Base-by-base conservation (phyloP, 331 rosid species). In the Quercus tomentella region DNA sequence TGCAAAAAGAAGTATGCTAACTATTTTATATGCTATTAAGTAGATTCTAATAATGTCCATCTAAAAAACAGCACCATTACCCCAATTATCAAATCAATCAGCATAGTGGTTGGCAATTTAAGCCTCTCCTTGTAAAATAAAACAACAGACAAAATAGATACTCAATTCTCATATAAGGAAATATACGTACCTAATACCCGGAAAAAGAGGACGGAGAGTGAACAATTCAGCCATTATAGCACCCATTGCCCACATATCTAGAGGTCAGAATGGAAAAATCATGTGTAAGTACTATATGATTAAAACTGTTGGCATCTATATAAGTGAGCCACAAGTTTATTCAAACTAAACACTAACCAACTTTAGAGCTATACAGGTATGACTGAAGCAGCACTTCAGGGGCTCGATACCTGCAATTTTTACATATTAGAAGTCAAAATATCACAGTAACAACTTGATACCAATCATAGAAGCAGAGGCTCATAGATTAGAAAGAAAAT, bases 241-340 rank as follows among this genome's bases (percentile, higher is more conserved):
- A 76, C 99, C 99, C 99, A 96, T 96, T 71, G 99, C 99, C 99
- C 99, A 96, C 98, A 96, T 91, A 84, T 96, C 99, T 96, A 76
- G 18, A 76, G 33, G 37, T 37, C 11, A 3, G 28, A 73, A 17
- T 14, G 43, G 31, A 51, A 77, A 18, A 35, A 70, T 62, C 73
- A 82, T 60, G 18, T 5, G 18, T 70, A 52, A 26, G 57, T 73
- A 71, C 10, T 3, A 2, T 15, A 76, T 30, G n/a, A 76, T 76
- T 28, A 56, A 31, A 61, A 73, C 21, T 35, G 16, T 54, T 51
- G 37, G 35, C 16, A 57, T 33, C 74, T n/a, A 57, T 18, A 69
- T 18, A 45, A 67, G 43, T 33, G 4, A 11, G 71, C 77, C 56
- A 35, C 26, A 30, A 37, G 70, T 76, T 56, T 60, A 67, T 65